A percentile compares a stretch with the other conserved stretches of the same genome.
These are phyloP conservation scores for Penstemon davidsonii DNA, from an alignment of 257 asterid genomes.

Conservation along the genomic window DNA sequence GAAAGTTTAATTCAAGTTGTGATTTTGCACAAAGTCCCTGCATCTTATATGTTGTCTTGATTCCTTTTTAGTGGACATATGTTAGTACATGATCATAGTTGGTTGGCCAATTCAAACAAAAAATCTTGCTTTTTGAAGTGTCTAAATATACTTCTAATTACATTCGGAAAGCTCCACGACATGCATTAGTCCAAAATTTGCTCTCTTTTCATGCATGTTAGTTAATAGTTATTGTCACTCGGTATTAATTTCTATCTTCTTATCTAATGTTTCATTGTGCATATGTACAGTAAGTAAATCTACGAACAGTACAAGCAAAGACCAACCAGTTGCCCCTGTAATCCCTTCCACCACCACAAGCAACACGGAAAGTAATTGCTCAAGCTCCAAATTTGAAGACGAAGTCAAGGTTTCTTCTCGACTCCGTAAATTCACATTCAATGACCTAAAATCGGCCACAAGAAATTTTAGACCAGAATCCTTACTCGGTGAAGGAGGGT, in stretches of 20 bases:
- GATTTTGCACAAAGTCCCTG: no score
- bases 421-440: slow-evolving; percentile 60
- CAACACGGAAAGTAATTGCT: slow-evolving; percentile 58
- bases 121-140: neutral
- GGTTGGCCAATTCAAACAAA: no score
- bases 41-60: no score
- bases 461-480: slow-evolving; percentile 75
- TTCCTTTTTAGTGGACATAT: no score
- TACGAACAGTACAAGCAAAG: slow-evolving; percentile 45
- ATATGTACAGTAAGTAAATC: slow-evolving; percentile 54
- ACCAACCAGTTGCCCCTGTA: slow-evolving; percentile 41
- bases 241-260: slow-evolving; percentile 1
- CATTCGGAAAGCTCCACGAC: neutral
- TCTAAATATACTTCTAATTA: neutral
- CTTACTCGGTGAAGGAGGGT: slow-evolving; percentile 77
- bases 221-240: neutral
- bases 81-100: no score
- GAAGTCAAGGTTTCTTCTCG: slow-evolving; percentile 69
- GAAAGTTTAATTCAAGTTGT: no score
- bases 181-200: neutral
- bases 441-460: slow-evolving; percentile 67
- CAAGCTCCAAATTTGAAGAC: slow-evolving; percentile 59
- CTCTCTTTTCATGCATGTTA: neutral
- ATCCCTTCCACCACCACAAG: slow-evolving; percentile 62
- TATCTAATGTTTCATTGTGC: slow-evolving; percentile 22